Percentiles rank a stretch among this genome's conserved stretches.
These are phyloP conservation scores for Pistacia vera DNA, from an alignment of 345 rosid species.

Conservation along the genomic window DNA sequence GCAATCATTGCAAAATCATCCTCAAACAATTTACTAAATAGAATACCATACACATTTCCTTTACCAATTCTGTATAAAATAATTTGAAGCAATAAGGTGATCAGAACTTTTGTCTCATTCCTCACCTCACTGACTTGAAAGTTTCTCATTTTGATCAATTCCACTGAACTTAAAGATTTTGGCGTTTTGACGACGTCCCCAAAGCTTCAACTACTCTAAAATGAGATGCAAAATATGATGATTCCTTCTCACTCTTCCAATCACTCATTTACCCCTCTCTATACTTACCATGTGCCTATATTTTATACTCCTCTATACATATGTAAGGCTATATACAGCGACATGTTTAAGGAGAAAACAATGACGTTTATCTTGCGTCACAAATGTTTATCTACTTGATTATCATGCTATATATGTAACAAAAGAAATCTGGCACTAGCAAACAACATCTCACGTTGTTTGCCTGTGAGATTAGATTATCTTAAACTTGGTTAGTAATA, in stretches of 20 bases:
- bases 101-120: neutral
- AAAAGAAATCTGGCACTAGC: neutral
- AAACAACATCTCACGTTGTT: neutral
- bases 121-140: conserved; percentile 10
- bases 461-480: neutral
- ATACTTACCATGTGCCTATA: conserved; percentile 9
- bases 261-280: neutral
- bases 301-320: neutral
- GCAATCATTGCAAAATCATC: neutral
- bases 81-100: neutral
- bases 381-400: neutral
- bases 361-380: conserved; percentile 7
- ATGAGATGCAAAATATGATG: neutral
- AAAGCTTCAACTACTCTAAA: conserved; percentile 12
- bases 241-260: neutral
- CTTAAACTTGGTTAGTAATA: neutral
- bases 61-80: neutral
- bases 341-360: neutral
- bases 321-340: conserved; percentile 1
- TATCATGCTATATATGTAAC: conserved; percentile 7
- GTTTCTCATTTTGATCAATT: conserved; percentile 13
- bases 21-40: neutral
- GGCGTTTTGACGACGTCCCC: neutral
- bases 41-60: neutral
- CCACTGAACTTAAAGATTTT: neutral